These are phyloP conservation scores for Amanita pallidorosea DNA, from an alignment of 768 basidiomycete genomes.

Conservation along the genomic window DNA sequence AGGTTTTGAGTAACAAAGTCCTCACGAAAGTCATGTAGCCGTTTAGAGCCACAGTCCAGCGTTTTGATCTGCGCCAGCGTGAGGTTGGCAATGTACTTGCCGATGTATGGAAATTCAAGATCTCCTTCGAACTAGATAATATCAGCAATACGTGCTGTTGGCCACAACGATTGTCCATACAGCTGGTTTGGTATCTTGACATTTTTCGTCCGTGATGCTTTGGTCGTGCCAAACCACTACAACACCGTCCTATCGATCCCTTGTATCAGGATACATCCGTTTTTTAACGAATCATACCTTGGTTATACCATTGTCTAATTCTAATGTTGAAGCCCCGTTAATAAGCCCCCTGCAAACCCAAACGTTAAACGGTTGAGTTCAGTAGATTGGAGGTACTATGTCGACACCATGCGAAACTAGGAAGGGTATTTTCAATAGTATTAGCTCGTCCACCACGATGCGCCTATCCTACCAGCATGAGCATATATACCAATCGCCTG, in stretches of 20 bases:
- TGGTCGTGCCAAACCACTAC: conserved; percentile 81
- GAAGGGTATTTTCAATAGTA: conserved; percentile 61
- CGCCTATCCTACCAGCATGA: conserved; percentile 28
- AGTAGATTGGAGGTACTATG: not conserved
- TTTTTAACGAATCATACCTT: conserved; percentile 27
- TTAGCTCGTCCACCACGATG: conserved; percentile 74
- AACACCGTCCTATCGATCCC: conserved; percentile 47
- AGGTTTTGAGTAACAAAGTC: not conserved
- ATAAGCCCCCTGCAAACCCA: conserved; percentile 50
- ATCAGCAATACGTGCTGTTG: not conserved
- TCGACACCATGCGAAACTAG: conserved; percentile 63
- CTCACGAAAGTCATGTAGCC: conserved; percentile 50
- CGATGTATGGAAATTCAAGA: conserved; percentile 61
- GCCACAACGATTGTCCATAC: conserved; percentile 24
- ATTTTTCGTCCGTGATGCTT: conserved; percentile 50
- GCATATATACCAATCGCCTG: not conserved
- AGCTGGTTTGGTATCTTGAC: conserved; percentile 49
- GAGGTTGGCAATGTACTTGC: conserved; percentile 51
- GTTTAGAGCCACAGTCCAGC: conserved; percentile 68
- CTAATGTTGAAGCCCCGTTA: conserved; percentile 65
- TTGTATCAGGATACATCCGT: not conserved
- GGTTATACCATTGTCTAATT: conserved; percentile 72
- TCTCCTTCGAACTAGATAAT: conserved; percentile 27
- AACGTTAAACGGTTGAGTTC: conserved; percentile 3
- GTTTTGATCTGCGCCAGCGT: conserved; percentile 74